A percentile compares a stretch with the other conserved stretches of the same genome.
Evolutionary conservation across 257 asterid genomes (phyloP).

Genomic region (Solanum sejunctum): DNA sequence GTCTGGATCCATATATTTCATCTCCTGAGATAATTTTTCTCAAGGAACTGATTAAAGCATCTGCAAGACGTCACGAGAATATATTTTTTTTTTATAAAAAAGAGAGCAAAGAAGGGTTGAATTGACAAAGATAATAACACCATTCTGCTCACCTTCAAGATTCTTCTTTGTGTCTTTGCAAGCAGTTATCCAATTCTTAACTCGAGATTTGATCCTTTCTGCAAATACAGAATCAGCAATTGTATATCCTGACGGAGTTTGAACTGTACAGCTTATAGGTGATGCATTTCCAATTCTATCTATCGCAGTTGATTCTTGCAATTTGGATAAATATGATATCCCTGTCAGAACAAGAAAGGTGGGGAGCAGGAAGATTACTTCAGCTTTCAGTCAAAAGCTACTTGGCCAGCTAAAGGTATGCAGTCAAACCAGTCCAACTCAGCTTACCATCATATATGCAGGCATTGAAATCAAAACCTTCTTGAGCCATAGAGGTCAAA

Average conservation of each 20-base stretch:
- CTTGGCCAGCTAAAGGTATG: neutral
- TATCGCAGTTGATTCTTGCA: constrained; percentile 56
- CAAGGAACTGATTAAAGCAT: constrained; percentile 50
- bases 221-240: constrained; percentile 75
- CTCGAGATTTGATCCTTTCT: constrained; percentile 64
- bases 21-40: constrained; percentile 52
- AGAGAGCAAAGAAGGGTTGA: neutral
- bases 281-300: constrained; percentile 32
- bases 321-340: constrained; percentile 83
- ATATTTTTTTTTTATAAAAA: neutral
- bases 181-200: constrained; percentile 54
- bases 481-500: constrained; percentile 63
- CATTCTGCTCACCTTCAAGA: constrained; percentile 49
- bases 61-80: constrained; percentile 16
- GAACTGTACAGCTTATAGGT: constrained; percentile 8
- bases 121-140: neutral
- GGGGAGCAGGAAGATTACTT: neutral
- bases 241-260: constrained; percentile 34
- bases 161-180: constrained; percentile 31
- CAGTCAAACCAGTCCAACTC: neutral
- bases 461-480: constrained; percentile 90
- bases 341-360: constrained; percentile 32
- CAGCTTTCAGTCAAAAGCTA: neutral
- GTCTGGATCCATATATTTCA: constrained; percentile 67
- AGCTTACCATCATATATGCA: constrained; percentile 77